Base-by-base conservation (phyloP, 225 moss, liverwort and hornwort genomes). In the Takakia lepidozioides region DNA sequence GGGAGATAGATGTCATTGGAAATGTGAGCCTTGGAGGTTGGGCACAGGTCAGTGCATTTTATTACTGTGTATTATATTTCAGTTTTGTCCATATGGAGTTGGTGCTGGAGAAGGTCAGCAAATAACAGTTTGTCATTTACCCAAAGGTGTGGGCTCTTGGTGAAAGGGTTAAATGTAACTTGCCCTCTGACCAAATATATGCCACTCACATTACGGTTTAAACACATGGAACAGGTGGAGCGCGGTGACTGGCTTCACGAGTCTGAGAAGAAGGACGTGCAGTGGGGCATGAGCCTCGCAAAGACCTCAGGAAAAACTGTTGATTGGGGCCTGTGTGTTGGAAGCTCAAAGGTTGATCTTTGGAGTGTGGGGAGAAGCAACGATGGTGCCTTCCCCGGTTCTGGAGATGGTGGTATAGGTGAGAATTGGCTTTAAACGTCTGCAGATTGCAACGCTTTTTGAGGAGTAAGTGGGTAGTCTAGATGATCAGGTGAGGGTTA, bases 21-120 rank as follows among this genome's bases (percentile, higher is more conserved):
- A 64, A 74, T 54, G 51, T 88, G 30, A 93, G 78, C 48, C 44
- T 93, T 14, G 88, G 83, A 63, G 92, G 92, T 19, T 92, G 92
- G 92, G 92, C 74, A 43, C 92, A 92, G 70, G 76, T 76, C 41
- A 56, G 63, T 49, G 38, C 27, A 35, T 59, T 27, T 23, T 18
- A 64, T 29, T 42, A 44, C 30, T 30, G 29, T 44, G 44, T 51
- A 44, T 47, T 10, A 26, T 60, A 35, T 48, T 56, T 52, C 19
- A 20, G 1, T 41, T 41, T 41, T 4, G 14, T 41, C 14, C 5
- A 15, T 5, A 41, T 41, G 40, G 14, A 17, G 14, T 14, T 11
- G 40, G 16, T 9, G 14, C 3, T 41, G 40, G 18, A 17, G 40
- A 3, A 17, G 40, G 14, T 17, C 25, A 25, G 45, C 19, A 25